Base-by-base conservation (phyloP, 805 yeast genomes). In the Teunomyces kruisii region DNA sequence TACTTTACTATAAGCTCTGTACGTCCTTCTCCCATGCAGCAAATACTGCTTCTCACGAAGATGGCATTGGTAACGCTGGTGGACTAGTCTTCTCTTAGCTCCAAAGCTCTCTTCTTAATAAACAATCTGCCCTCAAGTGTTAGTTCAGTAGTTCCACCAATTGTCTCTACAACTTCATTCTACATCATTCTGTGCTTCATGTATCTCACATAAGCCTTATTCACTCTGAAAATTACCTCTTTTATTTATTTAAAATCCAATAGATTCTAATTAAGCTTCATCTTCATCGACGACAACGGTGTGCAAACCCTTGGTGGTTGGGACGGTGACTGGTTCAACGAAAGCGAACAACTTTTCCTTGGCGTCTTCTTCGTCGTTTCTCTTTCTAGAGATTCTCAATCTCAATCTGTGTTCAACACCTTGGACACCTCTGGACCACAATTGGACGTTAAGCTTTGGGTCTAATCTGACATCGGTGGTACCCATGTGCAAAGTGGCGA, bases 301-400 rank as follows among this genome's bases (percentile, higher is more conserved):
- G 79, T 90, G 85, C 77, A 94, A 88, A 80, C 97, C 97, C 86
- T 94, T 94, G 78, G 88, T 83, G 58, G 95, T 72, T 70, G 97
- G 86, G 68, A 94, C 97, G 69, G 79, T 77, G 73, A 94, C 96
- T 70, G 95, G 92, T 84, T 94, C 98, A 70, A 94, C 99, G 78
- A 81, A 91, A 62, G 98, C 90, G 83, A 88, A 94, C 76, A 94
- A 84, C 76, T 91, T 89, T 81, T 89, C 91, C 84, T 86, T 86
- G 70, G 99, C 97, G 74, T 89, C 92, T 83, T 94, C 99, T 83
- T 94, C 99, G 78, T 94, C 97, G 83, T 94, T 94, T 84, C 98
- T 89, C 91, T 86, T 94, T 86, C 96, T 87, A 57, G 98, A 90
- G 80, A 94, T 91, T 83, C 97, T 91, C 75, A 94, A 83, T 83